Percentiles rank a stretch among this genome's conserved stretches.
These are phyloP conservation scores for Penicillium odoratum DNA, from an alignment of 495 filamentous ascomycete species.

Conservation along the genomic window DNA sequence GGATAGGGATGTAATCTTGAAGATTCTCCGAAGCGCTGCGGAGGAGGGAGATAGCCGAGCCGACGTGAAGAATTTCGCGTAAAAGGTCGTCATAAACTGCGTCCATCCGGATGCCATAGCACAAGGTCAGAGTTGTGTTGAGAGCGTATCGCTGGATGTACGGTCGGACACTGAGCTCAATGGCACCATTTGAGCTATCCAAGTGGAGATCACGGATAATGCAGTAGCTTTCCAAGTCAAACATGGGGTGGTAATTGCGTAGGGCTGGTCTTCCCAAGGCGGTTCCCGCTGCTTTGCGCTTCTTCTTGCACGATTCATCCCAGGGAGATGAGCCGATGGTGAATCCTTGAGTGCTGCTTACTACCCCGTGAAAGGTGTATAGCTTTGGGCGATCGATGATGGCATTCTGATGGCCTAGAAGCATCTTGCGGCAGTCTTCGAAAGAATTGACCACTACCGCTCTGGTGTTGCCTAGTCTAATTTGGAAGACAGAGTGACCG, in stretches of 20 bases:
- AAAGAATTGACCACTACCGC: slow-evolving; percentile 52
- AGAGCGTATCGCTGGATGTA: slow-evolving; percentile 52
- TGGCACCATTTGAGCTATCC: slow-evolving; percentile 39
- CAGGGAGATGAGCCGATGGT: slow-evolving; percentile 48
- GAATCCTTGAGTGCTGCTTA: slow-evolving; percentile 46
- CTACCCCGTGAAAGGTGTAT: slow-evolving; percentile 51
- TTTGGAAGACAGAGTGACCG: slow-evolving; percentile 54
- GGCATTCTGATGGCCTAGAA: slow-evolving; percentile 47
- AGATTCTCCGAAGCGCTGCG: slow-evolving; percentile 51
- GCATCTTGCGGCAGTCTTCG: slow-evolving; percentile 45
- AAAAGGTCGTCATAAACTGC: slow-evolving; percentile 48
- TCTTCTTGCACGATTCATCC: slow-evolving; percentile 55
- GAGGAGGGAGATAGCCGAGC: slow-evolving; percentile 48
- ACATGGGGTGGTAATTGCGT: slow-evolving; percentile 49
- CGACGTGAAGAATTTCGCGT: slow-evolving; percentile 51
- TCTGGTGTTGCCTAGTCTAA: slow-evolving; percentile 53
- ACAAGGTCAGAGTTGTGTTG: slow-evolving; percentile 52
- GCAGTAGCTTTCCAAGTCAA: slow-evolving; percentile 52
- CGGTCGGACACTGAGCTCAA: slow-evolving; percentile 40
- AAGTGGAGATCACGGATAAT: slow-evolving; percentile 46
- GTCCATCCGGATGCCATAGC: slow-evolving; percentile 58
- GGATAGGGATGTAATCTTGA: slow-evolving; percentile 51
- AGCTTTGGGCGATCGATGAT: slow-evolving; percentile 49
- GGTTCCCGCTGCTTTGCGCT: slow-evolving; percentile 50
- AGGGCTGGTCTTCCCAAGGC: slow-evolving; percentile 47